Conservation (phyloP, 1,284 basidiomycete genomes). For the Neolentinus lepideus region DNA sequence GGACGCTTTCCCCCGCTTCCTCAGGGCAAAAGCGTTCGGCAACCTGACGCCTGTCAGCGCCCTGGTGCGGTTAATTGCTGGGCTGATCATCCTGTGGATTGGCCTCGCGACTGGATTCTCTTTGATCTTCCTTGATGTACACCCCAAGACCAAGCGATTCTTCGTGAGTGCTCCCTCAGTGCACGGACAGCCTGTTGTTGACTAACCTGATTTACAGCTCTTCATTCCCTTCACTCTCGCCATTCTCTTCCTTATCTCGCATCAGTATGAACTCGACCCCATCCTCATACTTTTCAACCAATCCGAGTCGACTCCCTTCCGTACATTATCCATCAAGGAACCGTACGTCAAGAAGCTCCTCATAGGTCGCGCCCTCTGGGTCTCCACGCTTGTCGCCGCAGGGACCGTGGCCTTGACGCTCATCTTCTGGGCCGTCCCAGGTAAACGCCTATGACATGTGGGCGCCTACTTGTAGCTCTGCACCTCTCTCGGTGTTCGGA, state of each 20-base stretch:
- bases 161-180: constrained; percentile 68
- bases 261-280: constrained; percentile 96
- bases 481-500: no score
- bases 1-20: constrained; percentile 94
- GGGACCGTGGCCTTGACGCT: constrained; percentile 75
- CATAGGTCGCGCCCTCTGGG: constrained; percentile 82
- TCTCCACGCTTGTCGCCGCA: constrained; percentile 61
- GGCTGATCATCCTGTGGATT: constrained; percentile 87
- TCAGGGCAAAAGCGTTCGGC: constrained; percentile 93
- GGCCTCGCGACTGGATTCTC: constrained; percentile 87
- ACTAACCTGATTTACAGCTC: constrained; percentile 44
- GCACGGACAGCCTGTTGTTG: background rate
- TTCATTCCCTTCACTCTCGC: constrained; percentile 94
- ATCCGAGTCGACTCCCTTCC: constrained; percentile 90
- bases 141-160: constrained; percentile 84
- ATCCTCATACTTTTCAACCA: constrained; percentile 80
- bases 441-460: constrained; percentile 65
- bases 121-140: constrained; percentile 88
- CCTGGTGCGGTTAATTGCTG: constrained; percentile 77
- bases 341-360: constrained; percentile 89
- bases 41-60: constrained; percentile 91
- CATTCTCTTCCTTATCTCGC: constrained; percentile 83
- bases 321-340: constrained; percentile 83
- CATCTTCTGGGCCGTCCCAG: constrained; percentile 89
- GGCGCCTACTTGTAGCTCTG: background rate